These are phyloP conservation scores for Candida rishiriensis DNA, from an alignment of 805 yeast genomes.

Conservation along the genomic window DNA sequence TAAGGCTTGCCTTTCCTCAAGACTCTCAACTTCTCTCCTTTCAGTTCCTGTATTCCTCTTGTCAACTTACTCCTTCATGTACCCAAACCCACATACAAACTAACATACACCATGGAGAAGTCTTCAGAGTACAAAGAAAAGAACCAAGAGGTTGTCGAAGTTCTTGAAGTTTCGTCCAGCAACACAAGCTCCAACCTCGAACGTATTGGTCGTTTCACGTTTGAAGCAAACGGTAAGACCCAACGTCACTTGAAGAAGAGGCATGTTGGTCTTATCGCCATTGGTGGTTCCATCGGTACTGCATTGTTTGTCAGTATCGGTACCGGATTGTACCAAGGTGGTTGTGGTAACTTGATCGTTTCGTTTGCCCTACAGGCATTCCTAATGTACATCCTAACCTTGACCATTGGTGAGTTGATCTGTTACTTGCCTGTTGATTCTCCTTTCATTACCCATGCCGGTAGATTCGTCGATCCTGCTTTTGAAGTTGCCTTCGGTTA, in stretches of 20 bases:
- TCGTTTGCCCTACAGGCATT: constrained; percentile 31
- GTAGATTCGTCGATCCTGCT: constrained; percentile 35
- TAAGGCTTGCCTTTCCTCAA: too few relatives aligned
- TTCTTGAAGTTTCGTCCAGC: too few relatives aligned
- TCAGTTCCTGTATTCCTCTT: too few relatives aligned
- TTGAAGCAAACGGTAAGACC: constrained; percentile 7
- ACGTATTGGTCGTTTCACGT: not conserved
- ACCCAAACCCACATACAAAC: too few relatives aligned
- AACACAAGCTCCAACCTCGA: too few relatives aligned
- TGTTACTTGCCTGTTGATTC: constrained; percentile 34
- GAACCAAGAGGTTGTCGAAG: too few relatives aligned
- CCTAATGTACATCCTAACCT: constrained; percentile 30
- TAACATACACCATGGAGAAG: too few relatives aligned
- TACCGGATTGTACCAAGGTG: constrained; percentile 31
- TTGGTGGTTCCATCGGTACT: constrained; percentile 39
- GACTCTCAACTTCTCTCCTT: too few relatives aligned
- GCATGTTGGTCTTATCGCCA: constrained; percentile 36
- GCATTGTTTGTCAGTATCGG: constrained; percentile 36
- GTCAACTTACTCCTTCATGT: too few relatives aligned
- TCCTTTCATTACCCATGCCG: constrained; percentile 35
- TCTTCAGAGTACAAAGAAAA: too few relatives aligned
- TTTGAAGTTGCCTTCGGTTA: constrained; percentile 32
- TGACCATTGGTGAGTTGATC: constrained; percentile 34
- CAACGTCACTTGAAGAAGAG: constrained; percentile 32
- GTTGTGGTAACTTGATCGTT: constrained; percentile 32